Percentiles rank a stretch among this genome's conserved stretches.
Conservation (phyloP, 192 early-diverging fungal species). For the Entomortierella lignicola region DNA sequence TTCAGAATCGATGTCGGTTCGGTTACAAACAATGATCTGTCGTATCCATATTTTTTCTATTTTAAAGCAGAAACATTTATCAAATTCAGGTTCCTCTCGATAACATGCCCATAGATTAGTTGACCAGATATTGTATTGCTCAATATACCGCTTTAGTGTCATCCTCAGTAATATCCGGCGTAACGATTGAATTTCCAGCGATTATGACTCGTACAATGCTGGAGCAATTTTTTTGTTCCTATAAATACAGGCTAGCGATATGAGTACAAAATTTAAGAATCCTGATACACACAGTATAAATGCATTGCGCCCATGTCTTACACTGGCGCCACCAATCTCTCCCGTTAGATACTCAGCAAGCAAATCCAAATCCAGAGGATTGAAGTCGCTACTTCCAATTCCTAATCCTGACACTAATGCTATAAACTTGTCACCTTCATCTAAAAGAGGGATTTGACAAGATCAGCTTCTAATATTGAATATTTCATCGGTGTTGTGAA, state of each 20-base stretch:
- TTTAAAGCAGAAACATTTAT: background rate
- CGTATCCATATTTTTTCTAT: constrained; percentile 67
- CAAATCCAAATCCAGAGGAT: constrained; percentile 74
- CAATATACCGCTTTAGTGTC: constrained; percentile 37
- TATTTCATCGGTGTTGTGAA: no score
- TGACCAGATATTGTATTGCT: background rate
- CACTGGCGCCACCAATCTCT: constrained; percentile 67
- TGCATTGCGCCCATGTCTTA: constrained; percentile 14
- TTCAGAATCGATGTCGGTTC: constrained; percentile 71
- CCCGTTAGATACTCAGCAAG: constrained; percentile 85
- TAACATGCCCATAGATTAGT: background rate
- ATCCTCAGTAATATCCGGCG: constrained; percentile 47
- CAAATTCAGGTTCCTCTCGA: background rate
- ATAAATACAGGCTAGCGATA: background rate
- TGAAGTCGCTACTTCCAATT: constrained; percentile 62
- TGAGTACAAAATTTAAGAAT: background rate
- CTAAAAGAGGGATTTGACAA: constrained; percentile 1
- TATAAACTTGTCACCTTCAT: constrained; percentile 69
- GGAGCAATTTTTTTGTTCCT: constrained; percentile 68
- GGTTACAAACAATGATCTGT: constrained; percentile 57
- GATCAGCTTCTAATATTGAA: no score
- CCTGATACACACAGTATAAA: background rate
- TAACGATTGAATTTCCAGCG: constrained; percentile 76
- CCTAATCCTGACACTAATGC: constrained; percentile 87
- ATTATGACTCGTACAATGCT: constrained; percentile 80